Conservation (phyloP, 441 rosid species). For the Gossypium schwendimanii region DNA sequence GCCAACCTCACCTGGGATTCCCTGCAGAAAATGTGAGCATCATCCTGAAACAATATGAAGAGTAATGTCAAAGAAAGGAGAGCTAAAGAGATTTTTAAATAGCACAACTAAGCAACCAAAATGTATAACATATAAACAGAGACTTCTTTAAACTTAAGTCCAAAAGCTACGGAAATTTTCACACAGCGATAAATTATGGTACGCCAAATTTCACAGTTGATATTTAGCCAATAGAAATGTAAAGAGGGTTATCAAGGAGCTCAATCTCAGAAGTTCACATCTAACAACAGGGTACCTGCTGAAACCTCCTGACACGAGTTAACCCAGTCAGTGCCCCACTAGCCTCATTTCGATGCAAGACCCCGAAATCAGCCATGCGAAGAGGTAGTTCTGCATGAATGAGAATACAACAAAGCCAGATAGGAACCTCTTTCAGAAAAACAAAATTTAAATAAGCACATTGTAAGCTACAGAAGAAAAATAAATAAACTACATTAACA, state of each 20-base stretch:
- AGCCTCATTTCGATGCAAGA: slow-evolving; percentile 95
- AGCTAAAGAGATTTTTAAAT: neutral
- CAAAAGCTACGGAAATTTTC: neutral
- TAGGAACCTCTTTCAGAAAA: slow-evolving; percentile 1
- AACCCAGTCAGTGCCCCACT: slow-evolving; percentile 97
- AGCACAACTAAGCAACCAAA: neutral
- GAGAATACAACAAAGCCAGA: slow-evolving; percentile 5
- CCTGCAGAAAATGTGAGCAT: slow-evolving; percentile 96
- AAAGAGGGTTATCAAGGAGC: neutral
- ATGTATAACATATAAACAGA: slow-evolving; percentile 2
- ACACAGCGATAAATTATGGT: neutral
- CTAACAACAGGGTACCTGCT: slow-evolving; percentile 52
- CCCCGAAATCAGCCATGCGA: slow-evolving; percentile 93
- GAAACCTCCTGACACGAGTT: slow-evolving; percentile 96
- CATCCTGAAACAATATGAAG: slow-evolving; percentile 57
- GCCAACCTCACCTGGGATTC: slow-evolving; percentile 57
- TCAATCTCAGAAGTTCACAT: neutral
- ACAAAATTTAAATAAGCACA: neutral
- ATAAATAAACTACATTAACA: neutral
- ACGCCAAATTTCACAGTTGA: neutral
- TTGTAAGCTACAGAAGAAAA: neutral
- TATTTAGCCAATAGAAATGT: slow-evolving; percentile 4
- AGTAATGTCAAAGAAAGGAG: neutral
- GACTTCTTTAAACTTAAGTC: neutral
- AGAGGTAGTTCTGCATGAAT: slow-evolving; percentile 76